phyloP scores from a whole-genome alignment of 768 basidiomycete species.

The Pluteus cervinus region DNA sequence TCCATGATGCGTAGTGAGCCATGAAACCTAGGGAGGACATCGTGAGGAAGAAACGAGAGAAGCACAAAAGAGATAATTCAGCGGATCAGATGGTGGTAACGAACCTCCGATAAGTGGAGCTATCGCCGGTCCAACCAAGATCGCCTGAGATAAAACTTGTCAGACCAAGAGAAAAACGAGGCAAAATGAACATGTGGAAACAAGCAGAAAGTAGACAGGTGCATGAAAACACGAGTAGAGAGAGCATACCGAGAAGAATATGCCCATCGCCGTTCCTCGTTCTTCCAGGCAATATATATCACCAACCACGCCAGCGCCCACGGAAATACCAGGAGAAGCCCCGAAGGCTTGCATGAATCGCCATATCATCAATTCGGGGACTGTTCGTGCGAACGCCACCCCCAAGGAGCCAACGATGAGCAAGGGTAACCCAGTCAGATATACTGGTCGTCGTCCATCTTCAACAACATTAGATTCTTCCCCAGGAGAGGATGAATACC shows the following conservation, averaged over 20 bases:
- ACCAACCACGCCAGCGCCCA: slow-evolving; percentile 55
- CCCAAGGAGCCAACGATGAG: slow-evolving; percentile 55
- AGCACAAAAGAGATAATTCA: neutral
- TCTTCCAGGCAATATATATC: slow-evolving; percentile 66
- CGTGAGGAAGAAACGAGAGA: neutral
- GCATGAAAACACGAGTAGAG: neutral
- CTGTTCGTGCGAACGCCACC: slow-evolving; percentile 38
- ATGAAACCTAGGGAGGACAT: slow-evolving; percentile 29
- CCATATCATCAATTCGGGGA: slow-evolving; percentile 49
- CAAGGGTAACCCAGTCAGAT: slow-evolving; percentile 53
- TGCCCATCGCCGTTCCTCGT: slow-evolving; percentile 51
- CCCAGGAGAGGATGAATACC: neutral
- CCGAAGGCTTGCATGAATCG: slow-evolving; percentile 65
- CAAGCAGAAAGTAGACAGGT: too few species aligned
- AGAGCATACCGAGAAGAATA: slow-evolving; percentile 44
- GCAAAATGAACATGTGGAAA: too few species aligned
- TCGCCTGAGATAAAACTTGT: slow-evolving; percentile 27
- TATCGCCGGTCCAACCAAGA: slow-evolving; percentile 52
- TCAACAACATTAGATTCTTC: neutral
- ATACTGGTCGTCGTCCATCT: slow-evolving; percentile 66
- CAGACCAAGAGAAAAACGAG: too few species aligned
- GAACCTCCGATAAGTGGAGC: slow-evolving; percentile 55
- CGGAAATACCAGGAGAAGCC: slow-evolving; percentile 46
- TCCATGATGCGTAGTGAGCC: slow-evolving; percentile 63
- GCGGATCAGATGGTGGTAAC: neutral